Evolutionary conservation across 305 asterid species (phyloP).

Genomic region (Lippia alba): DNA sequence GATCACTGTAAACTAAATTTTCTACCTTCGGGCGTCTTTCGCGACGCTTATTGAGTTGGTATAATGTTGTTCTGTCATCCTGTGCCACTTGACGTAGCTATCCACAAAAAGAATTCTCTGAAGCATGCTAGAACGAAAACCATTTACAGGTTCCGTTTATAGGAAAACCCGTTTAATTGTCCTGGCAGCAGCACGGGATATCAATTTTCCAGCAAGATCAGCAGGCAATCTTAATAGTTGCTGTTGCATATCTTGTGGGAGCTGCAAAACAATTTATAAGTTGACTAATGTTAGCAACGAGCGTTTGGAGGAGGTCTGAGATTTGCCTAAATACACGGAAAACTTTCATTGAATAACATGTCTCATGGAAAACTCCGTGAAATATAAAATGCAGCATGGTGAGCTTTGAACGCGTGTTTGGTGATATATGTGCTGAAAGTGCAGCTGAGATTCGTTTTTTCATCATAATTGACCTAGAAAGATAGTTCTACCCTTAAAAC

Average conservation of each 20-base stretch:
- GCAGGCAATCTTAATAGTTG: constrained; percentile 71
- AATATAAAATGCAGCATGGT: no score
- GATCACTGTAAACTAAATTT: background rate
- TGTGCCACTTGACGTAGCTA: background rate
- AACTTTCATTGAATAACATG: no score
- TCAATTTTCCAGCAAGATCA: constrained; percentile 68
- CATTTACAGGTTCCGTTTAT: constrained; percentile 34
- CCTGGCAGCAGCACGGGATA: constrained; percentile 82
- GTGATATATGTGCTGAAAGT: no score
- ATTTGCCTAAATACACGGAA: no score
- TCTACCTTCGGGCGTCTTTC: background rate
- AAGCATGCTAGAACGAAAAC: background rate
- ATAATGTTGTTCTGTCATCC: background rate
- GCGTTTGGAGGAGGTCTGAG: no score
- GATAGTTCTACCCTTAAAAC: no score
- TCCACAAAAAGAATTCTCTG: background rate
- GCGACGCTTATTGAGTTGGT: background rate
- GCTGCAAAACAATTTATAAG: constrained; percentile 50
- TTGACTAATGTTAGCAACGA: constrained; percentile 2
- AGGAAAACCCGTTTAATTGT: constrained; percentile 67
- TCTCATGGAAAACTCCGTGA: no score
- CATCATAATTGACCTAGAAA: no score
- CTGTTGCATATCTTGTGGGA: constrained; percentile 77
- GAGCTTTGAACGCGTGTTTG: no score
- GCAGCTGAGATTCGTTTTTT: no score